Base-by-base conservation (phyloP, 129 eudicot species). In the Flaveria trinervia region DNA sequence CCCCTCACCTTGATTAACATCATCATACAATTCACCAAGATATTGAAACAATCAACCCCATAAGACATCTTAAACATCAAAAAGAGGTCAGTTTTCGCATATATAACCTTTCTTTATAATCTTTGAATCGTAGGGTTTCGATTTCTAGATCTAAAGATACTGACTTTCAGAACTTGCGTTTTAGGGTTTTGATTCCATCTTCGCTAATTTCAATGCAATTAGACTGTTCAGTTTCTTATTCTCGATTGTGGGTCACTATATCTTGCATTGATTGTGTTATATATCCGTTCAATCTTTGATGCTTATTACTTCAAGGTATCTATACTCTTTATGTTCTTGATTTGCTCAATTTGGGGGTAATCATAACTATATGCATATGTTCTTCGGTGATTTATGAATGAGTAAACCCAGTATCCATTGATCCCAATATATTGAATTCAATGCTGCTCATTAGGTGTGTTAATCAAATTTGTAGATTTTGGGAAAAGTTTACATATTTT, bases 101-200 rank as follows among this genome's bases (percentile, higher is more conserved):
- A 30, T 16, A 64, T 64, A 36, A 64, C 14, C 18, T 16, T 15
- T n/a, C 12, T 28, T 30, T 2, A 64, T 64, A 8, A 30, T 15
- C 28, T 66, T 65, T 20, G 6, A 12, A 67, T 77, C 56, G 1
- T 56, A 18, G 17, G n/a, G 44, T 36, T 76, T 76, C 55, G 52
- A 1, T 67, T 26, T 41, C 45, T 54, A 68, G 74, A 77, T 67
- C 74, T 39, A 39, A 28, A 13, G 13, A 4, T 52, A 39, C 44
- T 15, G n/a, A 66, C 25, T 76, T 13, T 66, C 43, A 17, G 3
- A 65, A 36, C 7, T 72, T 72, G 15, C 10, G n/a, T 56, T 39
- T 59, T 57, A 46, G 44, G 54, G 18, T 39, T 39, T 33, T 18
- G 46, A 59, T 28, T 36, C 65, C 7, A 71, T 52, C 25, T 2